A percentile compares a stretch with the other conserved stretches of the same genome.
phyloP scores from a whole-genome alignment of 2,329 filamentous ascomycete genomes.

The Lachnellula arida region DNA sequence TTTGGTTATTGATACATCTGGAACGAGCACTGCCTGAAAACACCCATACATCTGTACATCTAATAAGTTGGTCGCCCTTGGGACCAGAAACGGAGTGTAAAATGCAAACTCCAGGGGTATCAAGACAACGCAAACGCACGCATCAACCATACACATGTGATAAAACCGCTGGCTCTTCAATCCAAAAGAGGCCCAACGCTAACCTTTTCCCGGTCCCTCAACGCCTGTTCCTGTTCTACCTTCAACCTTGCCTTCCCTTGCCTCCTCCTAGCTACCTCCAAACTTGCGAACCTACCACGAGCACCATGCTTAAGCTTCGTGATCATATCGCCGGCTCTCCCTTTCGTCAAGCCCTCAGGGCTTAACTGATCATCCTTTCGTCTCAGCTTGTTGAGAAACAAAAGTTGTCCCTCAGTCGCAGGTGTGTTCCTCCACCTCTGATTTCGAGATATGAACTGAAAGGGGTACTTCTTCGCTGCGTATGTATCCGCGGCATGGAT shows the following conservation, averaged over 20 bases:
- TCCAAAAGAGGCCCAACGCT: conserved; percentile 48
- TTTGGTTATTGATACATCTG: no score
- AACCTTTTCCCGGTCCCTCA: conserved; percentile 47
- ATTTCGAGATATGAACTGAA: conserved; percentile 58
- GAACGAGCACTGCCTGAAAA: no score
- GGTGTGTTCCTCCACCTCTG: conserved; percentile 66
- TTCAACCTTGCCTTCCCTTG: conserved; percentile 36
- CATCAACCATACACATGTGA: conserved; percentile 4
- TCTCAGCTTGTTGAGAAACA: conserved; percentile 64
- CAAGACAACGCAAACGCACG: conserved; percentile 4
- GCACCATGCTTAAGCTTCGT: conserved; percentile 86
- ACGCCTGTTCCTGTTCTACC: conserved; percentile 36
- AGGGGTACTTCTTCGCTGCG: conserved; percentile 61
- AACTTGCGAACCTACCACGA: conserved; percentile 53
- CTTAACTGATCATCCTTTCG: conserved; percentile 50
- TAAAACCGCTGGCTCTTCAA: conserved; percentile 12
- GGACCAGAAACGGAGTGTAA: neutral
- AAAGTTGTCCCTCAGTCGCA: conserved; percentile 62
- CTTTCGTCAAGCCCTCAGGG: conserved; percentile 62
- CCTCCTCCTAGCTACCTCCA: conserved; percentile 50
- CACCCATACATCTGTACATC: no score
- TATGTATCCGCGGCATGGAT: conserved; percentile 84
- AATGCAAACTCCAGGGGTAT: conserved; percentile 10
- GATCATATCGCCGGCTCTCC: conserved; percentile 83
- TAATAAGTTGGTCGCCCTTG: neutral